These are phyloP conservation scores for Leccinum pallidistipes DNA, from an alignment of 1,284 basidiomycete species.

Conservation along the genomic window DNA sequence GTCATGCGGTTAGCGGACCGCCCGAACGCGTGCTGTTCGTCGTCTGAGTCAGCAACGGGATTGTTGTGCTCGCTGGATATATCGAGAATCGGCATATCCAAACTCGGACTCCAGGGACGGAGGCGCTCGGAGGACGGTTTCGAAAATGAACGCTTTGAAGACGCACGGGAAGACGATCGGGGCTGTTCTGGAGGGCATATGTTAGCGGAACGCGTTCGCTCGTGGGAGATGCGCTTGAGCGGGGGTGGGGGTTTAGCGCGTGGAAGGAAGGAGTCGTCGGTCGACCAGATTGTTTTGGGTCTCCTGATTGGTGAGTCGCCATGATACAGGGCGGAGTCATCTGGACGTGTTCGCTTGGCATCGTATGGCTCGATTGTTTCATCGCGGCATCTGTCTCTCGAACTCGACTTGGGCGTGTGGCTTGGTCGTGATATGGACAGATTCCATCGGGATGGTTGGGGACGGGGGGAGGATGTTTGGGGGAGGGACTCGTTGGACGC, in stretches of 20 bases:
- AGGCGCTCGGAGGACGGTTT: background rate
- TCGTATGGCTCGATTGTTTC: background rate
- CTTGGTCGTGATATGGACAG: background rate
- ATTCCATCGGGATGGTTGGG: background rate
- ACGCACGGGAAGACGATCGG: background rate
- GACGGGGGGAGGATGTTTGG: background rate
- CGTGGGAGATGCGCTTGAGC: constrained; percentile 10
- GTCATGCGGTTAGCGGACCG: constrained; percentile 2
- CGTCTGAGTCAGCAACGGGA: background rate
- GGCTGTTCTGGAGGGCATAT: background rate
- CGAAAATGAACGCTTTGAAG: background rate
- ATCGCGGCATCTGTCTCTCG: background rate
- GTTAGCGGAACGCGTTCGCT: constrained; percentile 8
- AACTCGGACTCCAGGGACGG: background rate
- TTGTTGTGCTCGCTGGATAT: background rate
- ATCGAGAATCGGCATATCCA: background rate
- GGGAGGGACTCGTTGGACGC: background rate
- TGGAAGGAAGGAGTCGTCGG: constrained; percentile 24
- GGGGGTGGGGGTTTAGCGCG: constrained; percentile 22
- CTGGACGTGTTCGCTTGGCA: background rate
- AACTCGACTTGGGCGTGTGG: background rate
- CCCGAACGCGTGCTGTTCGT: background rate
- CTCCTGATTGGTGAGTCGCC: background rate
- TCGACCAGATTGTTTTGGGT: constrained; percentile 9
- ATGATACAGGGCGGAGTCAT: background rate